Percentiles rank a stretch among this genome's conserved stretches.
phyloP scores from a whole-genome alignment of 2,329 filamentous ascomycete genomes.

The Microdochium trichocladiopsis region DNA sequence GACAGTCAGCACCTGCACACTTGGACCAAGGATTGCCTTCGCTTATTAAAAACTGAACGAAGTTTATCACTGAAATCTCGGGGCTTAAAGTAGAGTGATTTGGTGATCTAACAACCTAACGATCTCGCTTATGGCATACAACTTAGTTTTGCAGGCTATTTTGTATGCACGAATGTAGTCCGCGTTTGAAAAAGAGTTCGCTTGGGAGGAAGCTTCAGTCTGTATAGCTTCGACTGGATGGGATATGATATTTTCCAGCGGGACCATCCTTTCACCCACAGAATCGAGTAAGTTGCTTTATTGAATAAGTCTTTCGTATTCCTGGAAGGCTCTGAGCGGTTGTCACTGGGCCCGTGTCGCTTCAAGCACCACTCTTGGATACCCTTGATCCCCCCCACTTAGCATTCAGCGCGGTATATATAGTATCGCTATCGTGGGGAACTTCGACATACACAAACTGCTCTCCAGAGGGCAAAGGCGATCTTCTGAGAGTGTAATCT shows the following conservation, averaged over 20 bases:
- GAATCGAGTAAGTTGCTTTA: neutral
- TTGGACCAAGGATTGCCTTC: neutral
- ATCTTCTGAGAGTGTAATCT: neutral
- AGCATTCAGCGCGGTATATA: neutral
- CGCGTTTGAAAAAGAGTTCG: neutral
- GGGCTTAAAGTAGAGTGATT: neutral
- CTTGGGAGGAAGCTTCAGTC: neutral
- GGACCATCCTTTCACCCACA: neutral
- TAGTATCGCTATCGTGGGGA: neutral
- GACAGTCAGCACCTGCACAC: neutral
- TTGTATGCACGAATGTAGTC: neutral
- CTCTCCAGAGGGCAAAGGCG: neutral
- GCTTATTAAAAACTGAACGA: neutral
- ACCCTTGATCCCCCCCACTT: neutral
- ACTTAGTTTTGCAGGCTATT: neutral
- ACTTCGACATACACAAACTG: neutral
- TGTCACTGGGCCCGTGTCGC: neutral
- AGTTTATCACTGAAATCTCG: neutral
- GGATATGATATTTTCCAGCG: neutral
- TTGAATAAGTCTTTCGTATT: neutral
- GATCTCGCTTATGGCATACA: neutral
- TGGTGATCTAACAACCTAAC: no score
- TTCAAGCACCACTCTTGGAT: neutral
- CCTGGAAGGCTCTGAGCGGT: neutral
- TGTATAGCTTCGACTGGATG: neutral